Base-by-base conservation (phyloP, 1,139 yeast species). In the Yamadazyma epiphylla region DNA sequence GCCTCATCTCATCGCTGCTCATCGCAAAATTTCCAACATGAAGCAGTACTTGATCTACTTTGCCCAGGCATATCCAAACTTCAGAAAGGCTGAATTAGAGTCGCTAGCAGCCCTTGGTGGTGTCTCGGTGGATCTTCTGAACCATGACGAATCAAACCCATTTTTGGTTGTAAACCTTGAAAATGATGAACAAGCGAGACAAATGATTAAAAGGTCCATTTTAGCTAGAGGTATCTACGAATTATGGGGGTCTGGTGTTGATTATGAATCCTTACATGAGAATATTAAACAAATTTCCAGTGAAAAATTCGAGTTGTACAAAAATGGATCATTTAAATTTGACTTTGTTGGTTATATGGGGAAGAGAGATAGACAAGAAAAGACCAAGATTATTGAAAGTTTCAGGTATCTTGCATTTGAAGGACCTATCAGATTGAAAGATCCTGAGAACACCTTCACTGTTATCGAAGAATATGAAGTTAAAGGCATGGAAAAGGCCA, bases 51-150 rank as follows among this genome's bases (percentile, higher is more conserved):
- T 91, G 37, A 66, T 91, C 25, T 77, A 82, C 53, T 70, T 91
- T 52, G 95, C 96, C 5, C 96, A 89, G 55, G 75, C 81, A 29
- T 87, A 86, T 51, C 78, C 84, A 33, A 72, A 74, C 41, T 91
- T 91, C 57, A 70, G 98, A 30, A 55, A 59, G 28, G 86, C 95
- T 0, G 98, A 91, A 55, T 60, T 91, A 25, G 88, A 83, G 48
- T 83, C 97, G 0, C 57, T 91, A 29, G 96, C 97, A 0, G 77
- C 73, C 25, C 54, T 82, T 32, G 59, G 75, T 41, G 59, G 60
- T 11, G 61, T 91, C 5, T 24, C 55, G 1, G 67, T 84, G 5
- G 91, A 87, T 50, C 60, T 88, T 30, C 58, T 75, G 11, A 50
- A 52, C 11, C 89, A 87, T 49, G 63, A 67, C 35, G 79, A 70